These are phyloP conservation scores for Asterochloris sp. DNA, from an alignment of 139 green algal species.

Conservation along the genomic window DNA sequence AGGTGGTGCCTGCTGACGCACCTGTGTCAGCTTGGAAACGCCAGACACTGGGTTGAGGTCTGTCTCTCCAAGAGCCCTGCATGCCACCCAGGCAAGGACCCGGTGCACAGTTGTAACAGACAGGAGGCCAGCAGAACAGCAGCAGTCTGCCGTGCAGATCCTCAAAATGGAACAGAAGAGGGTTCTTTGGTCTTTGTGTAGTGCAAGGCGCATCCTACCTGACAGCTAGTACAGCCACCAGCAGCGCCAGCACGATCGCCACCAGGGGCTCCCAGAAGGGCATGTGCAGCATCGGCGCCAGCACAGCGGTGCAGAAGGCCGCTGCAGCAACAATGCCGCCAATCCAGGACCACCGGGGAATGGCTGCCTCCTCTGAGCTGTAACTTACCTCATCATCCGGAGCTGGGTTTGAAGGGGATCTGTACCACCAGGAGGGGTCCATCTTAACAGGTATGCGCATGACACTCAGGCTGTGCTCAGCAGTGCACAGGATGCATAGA, in stretches of 20 bases:
- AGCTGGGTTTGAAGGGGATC: neutral
- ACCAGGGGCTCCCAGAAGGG: conserved; percentile 36
- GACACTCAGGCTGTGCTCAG: too few species aligned
- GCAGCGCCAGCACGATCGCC: conserved; percentile 43
- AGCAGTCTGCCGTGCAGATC: too few species aligned
- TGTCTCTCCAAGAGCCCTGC: conserved; percentile 50
- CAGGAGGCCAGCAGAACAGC: too few species aligned
- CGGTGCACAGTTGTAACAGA: too few species aligned
- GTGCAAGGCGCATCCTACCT: neutral
- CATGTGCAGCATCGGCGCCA: conserved; percentile 43
- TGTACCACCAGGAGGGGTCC: neutral
- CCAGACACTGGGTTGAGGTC: conserved; percentile 60
- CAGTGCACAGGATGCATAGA: neutral
- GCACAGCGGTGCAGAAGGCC: conserved; percentile 35
- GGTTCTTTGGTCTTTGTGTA: too few species aligned
- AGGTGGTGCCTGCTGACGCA: conserved; percentile 1
- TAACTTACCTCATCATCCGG: neutral
- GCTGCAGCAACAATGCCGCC: conserved; percentile 29
- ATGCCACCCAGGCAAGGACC: too few species aligned
- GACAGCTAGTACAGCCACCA: conserved; percentile 59
- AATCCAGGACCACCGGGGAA: conserved; percentile 27
- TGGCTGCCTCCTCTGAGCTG: conserved; percentile 1
- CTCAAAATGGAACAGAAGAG: too few species aligned
- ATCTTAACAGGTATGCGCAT: too few species aligned
- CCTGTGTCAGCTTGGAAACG: conserved; percentile 58